A percentile compares a stretch with the other conserved stretches of the same genome.
Conservation (phyloP, 1,284 basidiomycete species). For the Porodaedalea pini region DNA sequence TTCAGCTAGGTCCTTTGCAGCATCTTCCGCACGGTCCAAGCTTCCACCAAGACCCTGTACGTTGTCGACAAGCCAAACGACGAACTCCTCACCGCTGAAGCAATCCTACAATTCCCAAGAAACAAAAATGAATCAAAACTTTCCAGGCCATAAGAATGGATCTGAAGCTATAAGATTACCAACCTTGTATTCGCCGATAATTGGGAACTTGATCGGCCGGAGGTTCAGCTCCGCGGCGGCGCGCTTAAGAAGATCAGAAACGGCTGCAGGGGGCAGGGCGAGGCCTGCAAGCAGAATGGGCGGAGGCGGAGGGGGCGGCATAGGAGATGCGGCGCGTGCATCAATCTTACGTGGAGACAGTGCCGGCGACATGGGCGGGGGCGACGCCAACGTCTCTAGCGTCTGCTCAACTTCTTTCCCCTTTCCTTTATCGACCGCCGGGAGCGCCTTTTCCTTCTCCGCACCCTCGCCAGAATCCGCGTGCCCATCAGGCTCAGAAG, state of each 20-base stretch:
- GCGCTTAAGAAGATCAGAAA: constrained; percentile 65
- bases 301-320: constrained; percentile 38
- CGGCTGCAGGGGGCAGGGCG: constrained; percentile 54
- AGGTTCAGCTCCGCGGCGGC: constrained; percentile 62
- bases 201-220: constrained; percentile 67
- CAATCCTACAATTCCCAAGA: constrained; percentile 45
- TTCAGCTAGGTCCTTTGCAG: constrained; percentile 73
- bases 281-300: constrained; percentile 74
- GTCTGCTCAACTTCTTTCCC: constrained; percentile 52
- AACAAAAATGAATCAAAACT: neutral
- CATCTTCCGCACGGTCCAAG: constrained; percentile 75
- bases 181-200: constrained; percentile 79
- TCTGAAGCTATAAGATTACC: neutral
- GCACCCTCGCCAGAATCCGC: neutral
- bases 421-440: constrained; percentile 76
- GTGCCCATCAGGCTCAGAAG: constrained; percentile 14
- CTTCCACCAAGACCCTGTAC: constrained; percentile 68
- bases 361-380: constrained; percentile 59
- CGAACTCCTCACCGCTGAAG: constrained; percentile 80
- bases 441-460: constrained; percentile 38
- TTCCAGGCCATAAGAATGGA: neutral
- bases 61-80: constrained; percentile 68
- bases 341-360: constrained; percentile 40
- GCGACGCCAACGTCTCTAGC: constrained; percentile 47
- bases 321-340: constrained; percentile 34